Base-by-base conservation (phyloP, 257 asterid genomes). In the Misopates orontium region DNA sequence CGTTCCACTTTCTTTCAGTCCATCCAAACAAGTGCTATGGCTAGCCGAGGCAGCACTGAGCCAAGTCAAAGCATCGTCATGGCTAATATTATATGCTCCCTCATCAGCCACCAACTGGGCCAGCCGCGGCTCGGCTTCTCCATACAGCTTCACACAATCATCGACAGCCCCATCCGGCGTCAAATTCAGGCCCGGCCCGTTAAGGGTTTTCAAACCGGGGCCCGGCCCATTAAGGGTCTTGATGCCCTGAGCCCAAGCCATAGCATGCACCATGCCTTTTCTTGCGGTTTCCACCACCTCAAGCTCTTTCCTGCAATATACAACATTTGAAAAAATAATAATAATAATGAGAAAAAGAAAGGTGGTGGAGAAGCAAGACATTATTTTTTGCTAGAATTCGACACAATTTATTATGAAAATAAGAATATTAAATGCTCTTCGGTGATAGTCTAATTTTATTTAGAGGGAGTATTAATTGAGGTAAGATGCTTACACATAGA, bases 11-110 rank as follows among this genome's bases (percentile, higher is more conserved):
- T 81, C 85, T 1, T 53, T 56, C 68, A 85, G 40, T n/a, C 91
- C 89, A 60, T 87, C 89, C 84, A 82, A 51, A 36, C 95, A 90
- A 70, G 84, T 78, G 23, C 19, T 41, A 36, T 90, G 91, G 78
- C 85, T 76, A 11, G 88, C 79, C 83, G 79, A 20, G 16, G 87
- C 85, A n/a, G 87, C 91, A 73, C 91, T 87, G 10, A 90, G 68
- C 97, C 97, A 85, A 11, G 88, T 79, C 31, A 76, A 51, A 4
- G 70, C 91, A 68, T 87, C 95, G 17, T 76, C 83, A 14, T 20
- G 48, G 76, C 81, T 72, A 19, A 56, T 73, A 23, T 50, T 71
- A 23, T 23, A 8, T 1, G 10, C 65, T 15, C 19, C 39, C 23
- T 62, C 72, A 20, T 62, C 31, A 12, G 79, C 32, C n/a, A 62